Evolutionary conservation across 2,329 filamentous ascomycete species (phyloP).

Genomic region (Fusarium burgessii): DNA sequence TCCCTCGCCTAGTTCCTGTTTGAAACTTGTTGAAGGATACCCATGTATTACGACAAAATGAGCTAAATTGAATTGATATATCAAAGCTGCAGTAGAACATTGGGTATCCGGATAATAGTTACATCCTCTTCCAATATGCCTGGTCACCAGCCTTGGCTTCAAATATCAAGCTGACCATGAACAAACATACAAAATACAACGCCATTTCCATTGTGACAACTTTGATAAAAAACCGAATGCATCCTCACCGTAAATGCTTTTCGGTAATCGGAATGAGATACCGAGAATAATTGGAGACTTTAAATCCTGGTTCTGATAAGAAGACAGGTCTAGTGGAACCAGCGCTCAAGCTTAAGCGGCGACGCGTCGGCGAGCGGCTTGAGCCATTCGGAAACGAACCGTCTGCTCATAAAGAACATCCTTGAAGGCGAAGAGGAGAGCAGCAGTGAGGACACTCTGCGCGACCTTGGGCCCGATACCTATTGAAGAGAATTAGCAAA

Average conservation of each 20-base stretch:
- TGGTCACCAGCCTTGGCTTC: conserved; percentile 7
- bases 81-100: conserved; percentile 38
- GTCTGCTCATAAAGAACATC: conserved; percentile 92
- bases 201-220: conserved; percentile 25
- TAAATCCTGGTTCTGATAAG: conserved; percentile 19
- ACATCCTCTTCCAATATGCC: conserved; percentile 21
- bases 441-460: conserved; percentile 95
- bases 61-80: conserved; percentile 29
- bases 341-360: conserved; percentile 45
- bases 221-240: conserved; percentile 20
- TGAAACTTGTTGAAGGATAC: not conserved
- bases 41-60: conserved; percentile 7
- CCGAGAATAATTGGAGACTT: conserved; percentile 14
- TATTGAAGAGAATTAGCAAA: conserved; percentile 53
- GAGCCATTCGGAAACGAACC: conserved; percentile 69
- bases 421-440: conserved; percentile 98
- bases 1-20: conserved; percentile 61
- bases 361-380: conserved; percentile 56
- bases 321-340: conserved; percentile 2
- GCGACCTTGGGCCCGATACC: conserved; percentile 96
- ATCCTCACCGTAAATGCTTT: conserved; percentile 31
- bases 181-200: conserved; percentile 27
- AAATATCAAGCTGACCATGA: conserved; percentile 6
- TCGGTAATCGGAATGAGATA: conserved; percentile 16
- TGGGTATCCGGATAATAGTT: conserved; percentile 46